Evolutionary conservation across 2,329 filamentous ascomycete genomes (phyloP).

Genomic region (Verticillium zaregamsianum): DNA sequence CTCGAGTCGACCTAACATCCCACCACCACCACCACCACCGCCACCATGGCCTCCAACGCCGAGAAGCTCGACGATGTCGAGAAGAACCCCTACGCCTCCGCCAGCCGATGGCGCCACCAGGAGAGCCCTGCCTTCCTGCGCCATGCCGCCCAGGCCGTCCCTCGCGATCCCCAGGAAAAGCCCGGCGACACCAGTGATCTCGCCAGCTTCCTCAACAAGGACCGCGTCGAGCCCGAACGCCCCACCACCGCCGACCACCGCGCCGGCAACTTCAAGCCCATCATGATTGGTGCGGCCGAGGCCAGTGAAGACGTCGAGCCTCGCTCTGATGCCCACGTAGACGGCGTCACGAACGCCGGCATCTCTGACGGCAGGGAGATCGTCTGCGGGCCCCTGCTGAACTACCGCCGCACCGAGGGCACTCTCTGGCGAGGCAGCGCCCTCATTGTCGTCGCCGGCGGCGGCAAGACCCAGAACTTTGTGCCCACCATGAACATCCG

Average conservation of each 20-base stretch:
- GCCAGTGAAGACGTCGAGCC: slow-evolving; percentile 19
- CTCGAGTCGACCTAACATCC: not conserved
- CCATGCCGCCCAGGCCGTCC: slow-evolving; percentile 32
- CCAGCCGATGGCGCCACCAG: slow-evolving; percentile 59
- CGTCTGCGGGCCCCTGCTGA: slow-evolving; percentile 69
- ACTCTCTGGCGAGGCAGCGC: slow-evolving; percentile 79
- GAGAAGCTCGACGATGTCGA: slow-evolving; percentile 25
- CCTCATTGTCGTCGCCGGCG: slow-evolving; percentile 73
- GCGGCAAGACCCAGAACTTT: slow-evolving; percentile 52
- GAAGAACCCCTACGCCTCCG: slow-evolving; percentile 51
- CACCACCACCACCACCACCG: not conserved
- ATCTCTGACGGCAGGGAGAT: slow-evolving; percentile 52
- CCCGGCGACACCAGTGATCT: slow-evolving; percentile 43
- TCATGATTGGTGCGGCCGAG: slow-evolving; percentile 40
- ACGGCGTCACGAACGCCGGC: slow-evolving; percentile 1
- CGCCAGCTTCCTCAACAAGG: slow-evolving; percentile 51
- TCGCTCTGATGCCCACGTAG: slow-evolving; percentile 9
- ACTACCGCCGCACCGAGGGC: slow-evolving; percentile 71
- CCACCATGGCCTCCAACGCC: slow-evolving; percentile 18
- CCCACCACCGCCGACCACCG: slow-evolving; percentile 21
- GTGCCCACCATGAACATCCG: slow-evolving; percentile 57
- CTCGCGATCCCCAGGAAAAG: slow-evolving; percentile 36
- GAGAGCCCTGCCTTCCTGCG: slow-evolving; percentile 54
- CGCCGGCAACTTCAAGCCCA: slow-evolving; percentile 38
- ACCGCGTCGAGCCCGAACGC: slow-evolving; percentile 41